phyloP scores from a whole-genome alignment of 2,329 filamentous ascomycete species.

The Raffaelea deltoideospora region DNA sequence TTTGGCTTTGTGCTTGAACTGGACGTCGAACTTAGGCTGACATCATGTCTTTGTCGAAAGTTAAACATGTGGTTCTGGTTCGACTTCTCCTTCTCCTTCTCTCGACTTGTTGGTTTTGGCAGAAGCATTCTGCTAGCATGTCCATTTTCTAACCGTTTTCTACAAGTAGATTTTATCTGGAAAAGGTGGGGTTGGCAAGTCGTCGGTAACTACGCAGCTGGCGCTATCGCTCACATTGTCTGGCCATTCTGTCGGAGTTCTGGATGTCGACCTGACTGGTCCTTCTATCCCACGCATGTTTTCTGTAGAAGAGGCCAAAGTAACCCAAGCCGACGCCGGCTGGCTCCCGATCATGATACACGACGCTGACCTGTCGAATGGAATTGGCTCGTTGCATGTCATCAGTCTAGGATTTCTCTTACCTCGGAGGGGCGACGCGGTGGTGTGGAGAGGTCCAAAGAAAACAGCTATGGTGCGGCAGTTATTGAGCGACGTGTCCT shows the following conservation, averaged over 20 bases:
- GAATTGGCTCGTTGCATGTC: constrained; percentile 54
- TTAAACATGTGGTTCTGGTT: constrained; percentile 63
- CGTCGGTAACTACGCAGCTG: constrained; percentile 90
- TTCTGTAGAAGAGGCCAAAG: constrained; percentile 74
- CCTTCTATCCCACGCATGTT: constrained; percentile 94
- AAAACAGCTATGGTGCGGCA: constrained; percentile 99
- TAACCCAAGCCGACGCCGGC: constrained; percentile 78
- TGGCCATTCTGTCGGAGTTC: constrained; percentile 80
- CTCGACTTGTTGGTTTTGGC: neutral
- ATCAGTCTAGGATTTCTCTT: constrained; percentile 93
- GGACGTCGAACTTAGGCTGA: too few relatives aligned
- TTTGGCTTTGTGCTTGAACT: too few relatives aligned
- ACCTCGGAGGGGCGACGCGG: constrained; percentile 68
- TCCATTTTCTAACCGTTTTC: neutral
- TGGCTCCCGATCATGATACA: constrained; percentile 88
- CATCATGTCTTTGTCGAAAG: constrained; percentile 50
- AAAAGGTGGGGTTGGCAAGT: constrained; percentile 97
- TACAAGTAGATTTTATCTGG: constrained; percentile 60
- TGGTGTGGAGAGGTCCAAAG: constrained; percentile 95
- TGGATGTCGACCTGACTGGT: constrained; percentile 91
- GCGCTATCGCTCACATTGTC: constrained; percentile 76
- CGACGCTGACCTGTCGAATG: constrained; percentile 32
- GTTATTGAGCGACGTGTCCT: constrained; percentile 82
- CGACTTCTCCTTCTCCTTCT: neutral
- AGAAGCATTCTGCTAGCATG: neutral